phyloP scores from a whole-genome alignment of 768 basidiomycete species.

The Lentinula raphanica region DNA sequence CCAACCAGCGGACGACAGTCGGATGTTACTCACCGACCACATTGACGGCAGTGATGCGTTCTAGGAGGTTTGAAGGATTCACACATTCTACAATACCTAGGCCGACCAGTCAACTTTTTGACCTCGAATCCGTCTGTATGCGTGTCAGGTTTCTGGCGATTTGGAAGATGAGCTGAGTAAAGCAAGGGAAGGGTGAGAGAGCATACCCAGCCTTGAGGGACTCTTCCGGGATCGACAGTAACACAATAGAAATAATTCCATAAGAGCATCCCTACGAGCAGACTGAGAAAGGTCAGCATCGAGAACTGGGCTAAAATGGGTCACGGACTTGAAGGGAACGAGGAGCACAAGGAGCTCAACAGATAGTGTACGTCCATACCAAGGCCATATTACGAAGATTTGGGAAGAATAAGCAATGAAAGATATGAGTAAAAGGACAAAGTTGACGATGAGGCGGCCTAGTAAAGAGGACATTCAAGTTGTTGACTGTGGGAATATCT shows the following conservation, averaged over 20 bases:
- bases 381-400: conserved; percentile 74
- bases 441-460: conserved; percentile 59
- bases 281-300: conserved; percentile 36
- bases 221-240: conserved; percentile 75
- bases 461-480: conserved; percentile 37
- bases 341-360: conserved; percentile 73
- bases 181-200: neutral
- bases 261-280: conserved; percentile 69
- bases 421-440: conserved; percentile 66
- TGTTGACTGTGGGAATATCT: neutral
- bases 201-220: conserved; percentile 75
- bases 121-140: conserved; percentile 78
- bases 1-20: conserved; percentile 1
- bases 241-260: conserved; percentile 90
- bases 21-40: conserved; percentile 56
- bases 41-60: conserved; percentile 89
- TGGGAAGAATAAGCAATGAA: conserved; percentile 83
- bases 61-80: conserved; percentile 80
- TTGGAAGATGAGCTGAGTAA: neutral
- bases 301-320: neutral
- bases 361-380: conserved; percentile 76
- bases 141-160: conserved; percentile 66
- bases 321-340: conserved; percentile 83
- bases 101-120: conserved; percentile 78
- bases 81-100: conserved; percentile 86